Evolutionary conservation across 2,329 filamentous ascomycete species (phyloP).

Genomic region (Xylariaceae sp.): DNA sequence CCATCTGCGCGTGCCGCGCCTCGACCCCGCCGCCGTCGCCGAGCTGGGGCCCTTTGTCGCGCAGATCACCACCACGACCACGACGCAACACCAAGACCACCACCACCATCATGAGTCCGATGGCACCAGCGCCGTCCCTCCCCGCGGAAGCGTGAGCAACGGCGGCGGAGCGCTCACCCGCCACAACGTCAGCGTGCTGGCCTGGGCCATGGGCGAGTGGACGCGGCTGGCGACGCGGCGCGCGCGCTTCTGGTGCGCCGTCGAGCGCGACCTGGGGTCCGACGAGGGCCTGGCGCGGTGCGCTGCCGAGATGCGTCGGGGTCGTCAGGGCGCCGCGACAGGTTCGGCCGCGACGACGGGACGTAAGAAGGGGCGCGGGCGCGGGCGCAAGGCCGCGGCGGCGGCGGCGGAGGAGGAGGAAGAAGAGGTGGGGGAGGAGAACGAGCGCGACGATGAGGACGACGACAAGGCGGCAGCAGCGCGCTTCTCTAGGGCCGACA

Average conservation of each 20-base stretch:
- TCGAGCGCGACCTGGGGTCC: conserved; percentile 40
- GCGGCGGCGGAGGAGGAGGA: conserved; percentile 7
- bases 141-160: no score
- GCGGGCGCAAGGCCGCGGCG: conserved; percentile 14
- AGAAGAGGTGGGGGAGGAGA: conserved; percentile 5
- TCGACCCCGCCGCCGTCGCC: conserved; percentile 50
- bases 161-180: conserved; percentile 38
- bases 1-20: conserved; percentile 42
- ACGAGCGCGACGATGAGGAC: conserved; percentile 16
- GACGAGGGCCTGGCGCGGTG: conserved; percentile 25
- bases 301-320: conserved; percentile 23
- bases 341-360: no score
- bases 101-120: no score
- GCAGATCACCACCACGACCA: conserved; percentile 30
- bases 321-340: no score
- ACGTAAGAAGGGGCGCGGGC: conserved; percentile 8
- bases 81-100: no score
- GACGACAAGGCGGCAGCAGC: conserved; percentile 10
- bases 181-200: conserved; percentile 53
- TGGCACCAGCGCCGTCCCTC: no score
- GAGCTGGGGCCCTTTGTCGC: conserved; percentile 52
- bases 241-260: conserved; percentile 53
- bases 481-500: conserved; percentile 30
- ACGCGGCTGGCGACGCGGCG: conserved; percentile 52
- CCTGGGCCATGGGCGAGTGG: conserved; percentile 65